These are phyloP conservation scores for Borovskyia barvae DNA, from an alignment of 208 protist genomes.

Conservation along the genomic window DNA sequence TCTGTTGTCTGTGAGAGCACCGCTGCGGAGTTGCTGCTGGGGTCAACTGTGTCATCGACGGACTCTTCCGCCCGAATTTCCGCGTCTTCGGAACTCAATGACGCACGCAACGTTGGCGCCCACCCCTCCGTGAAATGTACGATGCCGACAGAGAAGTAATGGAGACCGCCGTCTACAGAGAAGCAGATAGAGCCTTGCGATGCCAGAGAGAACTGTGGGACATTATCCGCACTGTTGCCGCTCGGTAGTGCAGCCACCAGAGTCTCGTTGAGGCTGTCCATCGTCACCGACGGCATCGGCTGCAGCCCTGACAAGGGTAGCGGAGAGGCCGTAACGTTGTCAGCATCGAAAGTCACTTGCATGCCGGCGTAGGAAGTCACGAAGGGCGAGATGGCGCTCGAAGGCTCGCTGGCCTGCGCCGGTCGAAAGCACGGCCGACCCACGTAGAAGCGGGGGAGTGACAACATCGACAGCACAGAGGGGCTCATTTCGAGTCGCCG, in stretches of 20 bases:
- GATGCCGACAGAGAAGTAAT: conserved; percentile 59
- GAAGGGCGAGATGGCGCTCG: conserved; percentile 9
- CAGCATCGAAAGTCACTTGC: conserved; percentile 22
- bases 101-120: conserved; percentile 56
- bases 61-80: conserved; percentile 20
- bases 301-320: conserved; percentile 10
- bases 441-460: conserved; percentile 46
- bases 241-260: conserved; percentile 42
- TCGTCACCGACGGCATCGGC: neutral
- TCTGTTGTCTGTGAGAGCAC: conserved; percentile 11
- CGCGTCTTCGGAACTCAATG: conserved; percentile 15
- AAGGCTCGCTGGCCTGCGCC: neutral
- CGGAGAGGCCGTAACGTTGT: conserved; percentile 4
- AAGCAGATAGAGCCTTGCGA: conserved; percentile 53
- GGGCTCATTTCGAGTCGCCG: conserved; percentile 32
- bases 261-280: conserved; percentile 8
- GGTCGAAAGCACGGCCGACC: conserved; percentile 26
- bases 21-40: neutral
- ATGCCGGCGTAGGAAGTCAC: conserved; percentile 28
- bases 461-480: conserved; percentile 46
- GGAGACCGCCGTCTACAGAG: conserved; percentile 63
- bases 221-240: neutral
- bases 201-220: conserved; percentile 33
- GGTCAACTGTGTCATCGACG: conserved; percentile 1
- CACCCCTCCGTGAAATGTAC: conserved; percentile 59